These are phyloP conservation scores for Flaveria brownii DNA, from an alignment of 129 eudicot genomes.

Conservation along the genomic window DNA sequence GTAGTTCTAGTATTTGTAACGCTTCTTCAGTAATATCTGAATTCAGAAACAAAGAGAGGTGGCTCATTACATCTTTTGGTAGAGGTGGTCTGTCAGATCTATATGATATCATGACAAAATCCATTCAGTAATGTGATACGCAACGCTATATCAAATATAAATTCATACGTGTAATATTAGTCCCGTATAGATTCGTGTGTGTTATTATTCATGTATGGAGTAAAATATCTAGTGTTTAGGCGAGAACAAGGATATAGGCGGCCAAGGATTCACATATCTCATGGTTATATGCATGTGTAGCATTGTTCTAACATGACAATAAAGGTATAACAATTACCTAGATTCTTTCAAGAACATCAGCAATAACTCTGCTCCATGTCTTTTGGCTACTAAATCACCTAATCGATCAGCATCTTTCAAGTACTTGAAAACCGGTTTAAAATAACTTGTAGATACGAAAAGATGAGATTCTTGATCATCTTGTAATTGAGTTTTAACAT, in stretches of 20 bases:
- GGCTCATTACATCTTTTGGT: conserved; percentile 29
- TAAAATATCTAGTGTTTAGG: not conserved
- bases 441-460: conserved; percentile 32
- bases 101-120: conserved; percentile 17
- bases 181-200: not conserved
- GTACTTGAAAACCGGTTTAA: conserved; percentile 34
- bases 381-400: conserved; percentile 38
- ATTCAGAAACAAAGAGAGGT: conserved; percentile 25
- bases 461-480: conserved; percentile 21
- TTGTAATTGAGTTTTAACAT: conserved; percentile 31
- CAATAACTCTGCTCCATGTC: conserved; percentile 40
- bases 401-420: conserved; percentile 37
- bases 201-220: too few relatives aligned
- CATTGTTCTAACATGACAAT: not conserved
- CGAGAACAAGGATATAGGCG: not conserved
- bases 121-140: not conserved
- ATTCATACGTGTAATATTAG: not conserved
- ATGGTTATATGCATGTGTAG: not conserved
- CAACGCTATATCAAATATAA: not conserved
- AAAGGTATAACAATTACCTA: conserved; percentile 25
- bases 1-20: conserved; percentile 31
- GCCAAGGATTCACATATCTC: not conserved
- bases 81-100: conserved; percentile 30
- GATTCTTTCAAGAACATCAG: conserved; percentile 41
- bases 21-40: conserved; percentile 40